These are phyloP conservation scores for Gracilaria gracilis DNA, from an alignment of 23 red algal genomes.

Conservation along the genomic window DNA sequence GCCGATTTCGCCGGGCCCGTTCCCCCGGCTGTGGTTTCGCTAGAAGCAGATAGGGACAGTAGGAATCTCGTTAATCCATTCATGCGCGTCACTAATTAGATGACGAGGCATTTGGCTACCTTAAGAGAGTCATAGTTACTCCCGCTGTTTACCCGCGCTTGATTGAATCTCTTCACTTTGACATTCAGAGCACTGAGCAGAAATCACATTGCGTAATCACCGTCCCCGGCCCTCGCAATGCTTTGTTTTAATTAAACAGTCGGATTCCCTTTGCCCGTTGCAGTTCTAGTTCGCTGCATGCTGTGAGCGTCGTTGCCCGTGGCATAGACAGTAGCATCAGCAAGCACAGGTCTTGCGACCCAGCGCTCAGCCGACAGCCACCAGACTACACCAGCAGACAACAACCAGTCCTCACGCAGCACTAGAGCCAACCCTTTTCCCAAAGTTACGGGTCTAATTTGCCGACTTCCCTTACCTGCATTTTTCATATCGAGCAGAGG, in stretches of 20 bases:
- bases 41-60: too few relatives aligned
- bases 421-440: constrained; percentile 58
- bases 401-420: constrained; percentile 27
- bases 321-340: background rate
- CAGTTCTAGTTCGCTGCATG: constrained; percentile 42
- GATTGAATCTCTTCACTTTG: constrained; percentile 40
- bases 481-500: constrained; percentile 46
- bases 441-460: constrained; percentile 55
- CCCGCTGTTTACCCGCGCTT: constrained; percentile 45
- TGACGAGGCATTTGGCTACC: constrained; percentile 10
- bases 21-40: constrained; percentile 65
- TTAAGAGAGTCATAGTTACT: constrained; percentile 43
- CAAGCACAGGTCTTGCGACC: constrained; percentile 6
- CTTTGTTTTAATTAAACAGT: constrained; percentile 48
- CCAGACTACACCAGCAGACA: constrained; percentile 10
- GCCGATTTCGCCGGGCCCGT: constrained; percentile 60
- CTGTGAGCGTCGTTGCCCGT: constrained; percentile 18
- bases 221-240: constrained; percentile 31
- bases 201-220: constrained; percentile 45
- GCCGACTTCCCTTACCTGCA: constrained; percentile 31
- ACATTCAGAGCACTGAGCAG: constrained; percentile 32
- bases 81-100: constrained; percentile 15
- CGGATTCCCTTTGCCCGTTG: constrained; percentile 38
- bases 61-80: too few relatives aligned
- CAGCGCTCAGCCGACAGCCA: background rate